phyloP scores from a whole-genome alignment of 2,329 filamentous ascomycete species.

The Aspergillus phoenicis region DNA sequence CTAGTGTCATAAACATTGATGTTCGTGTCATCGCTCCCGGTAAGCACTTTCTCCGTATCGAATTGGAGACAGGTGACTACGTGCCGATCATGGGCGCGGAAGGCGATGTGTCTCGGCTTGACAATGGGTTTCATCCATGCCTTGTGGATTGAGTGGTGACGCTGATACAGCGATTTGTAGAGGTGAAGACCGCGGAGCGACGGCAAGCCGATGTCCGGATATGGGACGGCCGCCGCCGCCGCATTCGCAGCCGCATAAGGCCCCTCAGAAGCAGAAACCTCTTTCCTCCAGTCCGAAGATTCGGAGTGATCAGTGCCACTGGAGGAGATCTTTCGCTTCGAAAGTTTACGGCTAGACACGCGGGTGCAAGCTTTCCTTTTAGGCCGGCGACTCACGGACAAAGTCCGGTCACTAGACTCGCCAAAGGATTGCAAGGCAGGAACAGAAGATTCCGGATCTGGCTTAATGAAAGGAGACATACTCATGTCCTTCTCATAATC shows the following conservation, averaged over 20 bases:
- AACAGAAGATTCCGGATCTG: constrained; percentile 41
- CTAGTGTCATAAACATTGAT: constrained; percentile 99
- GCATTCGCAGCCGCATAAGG: constrained; percentile 82
- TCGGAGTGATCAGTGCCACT: constrained; percentile 45
- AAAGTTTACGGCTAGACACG: constrained; percentile 54
- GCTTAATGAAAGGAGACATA: constrained; percentile 45
- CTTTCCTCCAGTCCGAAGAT: constrained; percentile 50
- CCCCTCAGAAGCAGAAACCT: constrained; percentile 66
- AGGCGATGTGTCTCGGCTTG: constrained; percentile 88
- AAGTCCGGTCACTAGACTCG: constrained; percentile 28
- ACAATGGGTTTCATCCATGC: constrained; percentile 86
- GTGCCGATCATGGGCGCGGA: constrained; percentile 92
- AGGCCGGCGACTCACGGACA: constrained; percentile 36
- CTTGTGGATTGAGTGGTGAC: constrained; percentile 85
- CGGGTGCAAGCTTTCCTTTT: constrained; percentile 54
- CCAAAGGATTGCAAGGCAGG: constrained; percentile 26
- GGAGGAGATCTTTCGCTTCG: constrained; percentile 58
- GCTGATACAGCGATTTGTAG: constrained; percentile 93
- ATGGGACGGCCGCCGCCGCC: constrained; percentile 78
- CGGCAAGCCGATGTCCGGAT: constrained; percentile 76
- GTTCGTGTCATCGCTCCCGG: constrained; percentile 93
- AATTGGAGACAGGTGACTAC: constrained; percentile 98
- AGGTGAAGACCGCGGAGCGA: constrained; percentile 83
- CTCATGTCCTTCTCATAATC: constrained; percentile 83
- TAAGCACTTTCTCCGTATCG: constrained; percentile 96